Evolutionary conservation across 1,139 yeast genomes (phyloP), one percentile per base, ranked within the genome.

Genomic region (Zygoascus hellenicus): DNA sequence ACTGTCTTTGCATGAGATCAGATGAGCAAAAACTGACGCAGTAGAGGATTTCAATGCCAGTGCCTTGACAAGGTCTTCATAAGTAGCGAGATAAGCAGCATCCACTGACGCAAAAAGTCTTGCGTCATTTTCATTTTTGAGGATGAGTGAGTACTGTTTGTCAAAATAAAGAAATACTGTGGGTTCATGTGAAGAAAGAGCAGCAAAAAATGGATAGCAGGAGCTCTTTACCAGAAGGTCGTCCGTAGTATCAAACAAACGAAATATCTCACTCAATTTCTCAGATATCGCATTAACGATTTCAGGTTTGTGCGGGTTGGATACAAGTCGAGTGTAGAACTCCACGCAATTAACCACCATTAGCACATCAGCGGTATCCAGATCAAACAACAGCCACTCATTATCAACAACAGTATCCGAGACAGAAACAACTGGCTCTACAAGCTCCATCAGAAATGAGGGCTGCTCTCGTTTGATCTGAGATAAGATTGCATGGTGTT

Each of bases 271-370:
- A 19, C 44, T 46, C 10, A 59, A 40, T 34, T 55, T 58, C 2
- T 32, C 43, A 2, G 38, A 31, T 9, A 59, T 47, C 9, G 45
- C 40, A 29, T 42, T 40, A 1, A 53, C 32, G 33, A 58, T 43
- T 5, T 46, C 45, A 6, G 43, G 42, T 9, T 53, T 50, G 32
- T 52, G 56, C 1, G 50, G 40, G 22, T 51, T 47, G 13, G 42
- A 46, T 11, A 58, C 32, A 14, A 60, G 46, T 17, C 52, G 51
- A 17, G 56, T 51, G 49, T 58, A 58, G 43, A 57, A 57, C 42
- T 53, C 58, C 6, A 59, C 37, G 32, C 49, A 50, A 14, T 53
- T 49, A 2, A 54, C 39, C 7, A 49, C 51, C 7, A 52, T 47
- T 29, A 58, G 41, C 1, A 53, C 48, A 31, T 52, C 53, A 36